Evolutionary conservation across 495 filamentous ascomycete genomes (phyloP), one percentile per base, ranked within the genome.

Genomic region (Polyplosphaeria fusca): DNA sequence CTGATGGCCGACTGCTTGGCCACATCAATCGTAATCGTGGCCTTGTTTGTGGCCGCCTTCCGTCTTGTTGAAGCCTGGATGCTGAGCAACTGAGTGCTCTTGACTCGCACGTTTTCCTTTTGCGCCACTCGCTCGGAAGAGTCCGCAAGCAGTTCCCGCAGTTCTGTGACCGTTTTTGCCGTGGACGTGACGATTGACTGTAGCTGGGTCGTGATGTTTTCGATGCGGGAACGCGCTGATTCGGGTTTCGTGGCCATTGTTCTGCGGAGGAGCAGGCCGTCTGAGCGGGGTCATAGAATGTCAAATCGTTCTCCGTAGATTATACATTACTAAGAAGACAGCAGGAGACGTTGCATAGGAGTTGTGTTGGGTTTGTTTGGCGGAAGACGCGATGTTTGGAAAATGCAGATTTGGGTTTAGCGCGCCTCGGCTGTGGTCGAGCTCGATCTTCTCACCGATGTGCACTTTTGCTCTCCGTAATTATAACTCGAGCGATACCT

Each of bases 151-250:
- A 55, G 28, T 12, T 55, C 47, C 44, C 52, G 60, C 26, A 58
- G 42, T 61, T 63, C 39, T 63, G 70, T 63, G 43, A 78, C 70
- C 9, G 77, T 80, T 32, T 71, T 59, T 32, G 74, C 63, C 13
- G 77, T 73, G 62, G 76, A 79, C 60, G 76, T 78, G 55, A 74
- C 63, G 30, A 72, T 71, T 24, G 77, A 78, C 42, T 70, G 72
- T 52, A 81, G 67, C 19, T 75, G 76, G 42, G 67, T 70, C 64
- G 77, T 80, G 53, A 82, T 59, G 52, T 48, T 59, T 41, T 55
- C 42, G 53, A 61, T 52, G 40, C 47, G 53, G 11, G 40, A 5
- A 26, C 63, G 63, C 58, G 58, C 39, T 39, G 48, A 24, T 26
- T 41, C 53, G 23, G 56, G 47, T 20, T 44, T 25, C 43, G 47